Evolutionary conservation across 176 grass and related monocot genomes (phyloP), one percentile per base, ranked within the genome.

Genomic region (Raddia distichophylla): DNA sequence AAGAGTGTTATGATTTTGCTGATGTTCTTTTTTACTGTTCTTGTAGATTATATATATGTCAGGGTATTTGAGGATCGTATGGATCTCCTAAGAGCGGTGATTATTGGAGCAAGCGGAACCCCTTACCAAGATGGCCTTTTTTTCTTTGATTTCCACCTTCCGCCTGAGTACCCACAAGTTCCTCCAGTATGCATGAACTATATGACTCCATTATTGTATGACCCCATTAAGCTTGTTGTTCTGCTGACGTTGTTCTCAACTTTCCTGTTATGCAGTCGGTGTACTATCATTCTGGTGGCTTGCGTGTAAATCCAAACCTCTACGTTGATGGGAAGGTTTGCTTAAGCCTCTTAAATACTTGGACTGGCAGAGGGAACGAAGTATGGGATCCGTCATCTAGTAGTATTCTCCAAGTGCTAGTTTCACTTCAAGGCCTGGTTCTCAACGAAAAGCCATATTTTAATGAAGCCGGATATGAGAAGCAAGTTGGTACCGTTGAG

Each of bases 91-190:
- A 94, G 96, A 84, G 93, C 87, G 3, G 96, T 95, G 58, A 99
- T 99, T 88, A 65, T 99, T 84, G 96, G 96, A 70, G 96, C 93
- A 43, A 87, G 89, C 71, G 96, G 91, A 86, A 99, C 96, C 71
- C 96, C 96, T 5, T 99, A 99, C 80, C 96, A 99, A 69, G 96
- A 99, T 65, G 96, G 96, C 20, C 85, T 99, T 47, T 99, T 99
- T 91, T 99, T 99, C 85, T 99, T 99, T 71, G 96, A 99, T 61
- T 99, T 99, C 75, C 86, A 93, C 77, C 89, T 99, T 73, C 91
- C 96, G 78, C 80, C 86, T 27, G 96, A 99, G 55, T 99, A 90
- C 60, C 93, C 96, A 44, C 84, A 95, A 90, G 96, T 93, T 63
- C 93, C 96, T 70, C 96, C 96, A 67, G 96, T 99, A 95, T 75